These are phyloP conservation scores for Symbiodinium pilosum DNA, from an alignment of 73 alveolate genomes.

Conservation along the genomic window DNA sequence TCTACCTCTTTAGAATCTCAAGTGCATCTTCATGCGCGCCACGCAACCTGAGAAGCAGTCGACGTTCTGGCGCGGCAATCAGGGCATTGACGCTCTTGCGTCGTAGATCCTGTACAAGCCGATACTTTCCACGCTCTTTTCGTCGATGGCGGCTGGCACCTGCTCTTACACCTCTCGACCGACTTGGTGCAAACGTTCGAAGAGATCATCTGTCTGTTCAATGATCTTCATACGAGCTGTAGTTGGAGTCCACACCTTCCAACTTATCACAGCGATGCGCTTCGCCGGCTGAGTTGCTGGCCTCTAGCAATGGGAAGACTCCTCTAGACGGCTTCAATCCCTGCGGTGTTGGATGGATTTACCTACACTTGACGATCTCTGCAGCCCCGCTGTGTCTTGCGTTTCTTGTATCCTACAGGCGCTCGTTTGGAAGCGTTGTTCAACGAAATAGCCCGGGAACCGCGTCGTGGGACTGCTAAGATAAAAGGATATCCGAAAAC, in stretches of 20 bases:
- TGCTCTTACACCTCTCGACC: not conserved
- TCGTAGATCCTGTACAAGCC: conserved; percentile 36
- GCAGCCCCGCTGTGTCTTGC: not conserved
- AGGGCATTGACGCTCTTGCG: not conserved
- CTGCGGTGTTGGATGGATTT: too few species aligned
- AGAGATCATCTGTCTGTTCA: not conserved
- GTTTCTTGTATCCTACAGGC: too few species aligned
- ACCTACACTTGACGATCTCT: too few species aligned
- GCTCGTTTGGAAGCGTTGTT: too few species aligned
- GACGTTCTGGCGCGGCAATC: not conserved
- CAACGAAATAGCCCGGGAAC: too few species aligned
- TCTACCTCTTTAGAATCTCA: too few species aligned
- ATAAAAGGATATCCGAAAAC: too few species aligned
- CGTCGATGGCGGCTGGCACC: not conserved
- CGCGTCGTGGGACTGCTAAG: too few species aligned
- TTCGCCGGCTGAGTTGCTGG: not conserved
- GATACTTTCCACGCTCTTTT: not conserved
- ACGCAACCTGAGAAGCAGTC: not conserved
- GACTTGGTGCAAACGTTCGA: not conserved
- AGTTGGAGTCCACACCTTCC: not conserved
- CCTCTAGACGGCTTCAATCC: too few species aligned
- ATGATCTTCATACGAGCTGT: conserved; percentile 13
- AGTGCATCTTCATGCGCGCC: conserved; percentile 24
- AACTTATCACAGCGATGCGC: not conserved
- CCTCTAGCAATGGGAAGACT: conserved; percentile 1